Evolutionary conservation across 2,329 filamentous ascomycete species (phyloP), one percentile per base, ranked within the genome.

Genomic region (Aspergillus pseudoterreus): DNA sequence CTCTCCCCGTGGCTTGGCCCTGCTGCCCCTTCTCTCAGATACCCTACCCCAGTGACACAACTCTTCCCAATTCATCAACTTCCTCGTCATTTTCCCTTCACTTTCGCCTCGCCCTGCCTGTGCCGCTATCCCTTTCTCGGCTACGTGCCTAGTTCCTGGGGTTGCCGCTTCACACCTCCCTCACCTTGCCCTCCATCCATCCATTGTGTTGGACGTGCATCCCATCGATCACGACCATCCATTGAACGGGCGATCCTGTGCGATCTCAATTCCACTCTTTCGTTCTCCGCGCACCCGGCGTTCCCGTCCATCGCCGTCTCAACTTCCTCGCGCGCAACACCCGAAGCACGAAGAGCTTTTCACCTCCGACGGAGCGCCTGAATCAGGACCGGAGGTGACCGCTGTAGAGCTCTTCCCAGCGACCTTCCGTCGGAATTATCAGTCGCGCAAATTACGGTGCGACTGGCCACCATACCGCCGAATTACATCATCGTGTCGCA

Each of bases 401-500:
- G 22, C 21, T 43, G 15, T 24, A 30, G 27, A 4, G 10, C 8
- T 30, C 10, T 30, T 10, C 6, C 27, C 6, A 35, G 15, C 17
- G 15, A 45, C 30, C 8, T 43, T 17, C 19, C 12, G 21, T 22
- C 19, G 9, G 39, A 3, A 19, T 22, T 5, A 24, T 43, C 19
- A 42, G 24, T 46, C 36, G 27, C 47, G 35, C 30, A 22, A 3
- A 17, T 38, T 17, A 38, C 35, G 14, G 35, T 38, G 35, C 35
- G 15, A 38, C 35, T 12, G 30, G 15, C n/a, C 14, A 41, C 15
- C 45, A 51, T 53, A 5, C 55, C 47, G 53, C 41, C 50, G 46
- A 53, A 61, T 63, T 68, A 61, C 63, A 67, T 67, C 65, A 64
- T 61, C 52, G 62, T 68, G 59, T 68, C 66, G 65, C 57, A 59